Base-by-base conservation (phyloP, 768 basidiomycete genomes). In the Mycena epipterygia region DNA sequence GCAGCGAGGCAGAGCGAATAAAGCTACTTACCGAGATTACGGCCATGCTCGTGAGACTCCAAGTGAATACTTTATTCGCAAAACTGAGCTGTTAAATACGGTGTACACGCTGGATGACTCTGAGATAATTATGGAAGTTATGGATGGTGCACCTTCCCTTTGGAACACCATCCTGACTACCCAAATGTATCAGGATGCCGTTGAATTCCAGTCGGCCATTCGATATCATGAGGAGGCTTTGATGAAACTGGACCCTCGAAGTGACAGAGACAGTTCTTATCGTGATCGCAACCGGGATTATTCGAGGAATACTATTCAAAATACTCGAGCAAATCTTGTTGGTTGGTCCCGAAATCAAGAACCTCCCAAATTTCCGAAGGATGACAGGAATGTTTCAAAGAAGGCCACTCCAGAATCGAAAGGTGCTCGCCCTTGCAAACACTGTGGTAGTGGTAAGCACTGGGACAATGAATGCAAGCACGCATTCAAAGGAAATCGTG, bases 1-100 rank as follows among this genome's bases (percentile, higher is more conserved):
- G n/a, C 80, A 80, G 58, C 77, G 78, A 27, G 62, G 67, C 3
- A 52, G 75, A 21, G 81, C 82, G 0, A 76, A 73, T 19, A 44
- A 71, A 14, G 77, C 79, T 2, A 39, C 30, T 13, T 84, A 81
- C 69, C 49, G 81, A 7, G 81, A 84, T 13, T 0, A 67, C 2
- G 72, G 74, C 0, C 57, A 81, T 59, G 6, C 65, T 0, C 49
- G 51, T 4, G 82, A 84, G 52, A 77, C 71, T 1, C 82, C 82
- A 0, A 81, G 81, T 57, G 75, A 82, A 21, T 83, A 81, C 57
- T 80, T 72, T 69, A 81, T 82, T 49, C 71, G 81, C 0, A 83
- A 83, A 53, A 30, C 61, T 1, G 78, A 79, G 25, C 65, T 81
- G 25, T 13, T 66, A 2, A 66, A 57, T n/a, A 66, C 56, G 0